Percentiles rank a stretch among this genome's conserved stretches.
phyloP scores from a whole-genome alignment of 2,329 filamentous ascomycete genomes.

The Trichoderma guizhouense region DNA sequence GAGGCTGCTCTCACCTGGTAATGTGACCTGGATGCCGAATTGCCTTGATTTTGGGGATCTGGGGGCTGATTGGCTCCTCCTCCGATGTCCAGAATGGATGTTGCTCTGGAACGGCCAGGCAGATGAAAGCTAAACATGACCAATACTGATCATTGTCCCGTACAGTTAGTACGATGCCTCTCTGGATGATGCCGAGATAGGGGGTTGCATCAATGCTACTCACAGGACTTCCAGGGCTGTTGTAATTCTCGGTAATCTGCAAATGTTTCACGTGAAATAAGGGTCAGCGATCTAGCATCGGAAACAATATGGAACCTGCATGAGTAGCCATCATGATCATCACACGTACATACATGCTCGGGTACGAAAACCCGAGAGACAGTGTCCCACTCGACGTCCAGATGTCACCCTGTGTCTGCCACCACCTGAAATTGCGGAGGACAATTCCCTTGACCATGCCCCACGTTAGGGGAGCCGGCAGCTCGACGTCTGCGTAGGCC shows the following conservation, averaged over 20 bases:
- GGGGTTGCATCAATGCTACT: constrained; percentile 25
- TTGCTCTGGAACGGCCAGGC: constrained; percentile 62
- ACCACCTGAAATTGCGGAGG: constrained; percentile 72
- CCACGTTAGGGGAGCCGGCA: constrained; percentile 70
- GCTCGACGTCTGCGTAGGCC: constrained; percentile 70
- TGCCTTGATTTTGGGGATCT: constrained; percentile 57
- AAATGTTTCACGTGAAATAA: not conserved
- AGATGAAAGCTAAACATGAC: constrained; percentile 75
- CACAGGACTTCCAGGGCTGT: constrained; percentile 66
- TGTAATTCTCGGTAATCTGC: constrained; percentile 77
- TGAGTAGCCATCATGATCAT: not conserved
- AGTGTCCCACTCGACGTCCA: constrained; percentile 73
- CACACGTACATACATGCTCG: constrained; percentile 64
- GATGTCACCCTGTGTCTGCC: constrained; percentile 71
- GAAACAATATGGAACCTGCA: constrained; percentile 14
- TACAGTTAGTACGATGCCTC: not conserved
- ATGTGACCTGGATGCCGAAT: constrained; percentile 71
- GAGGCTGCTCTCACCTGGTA: constrained; percentile 42
- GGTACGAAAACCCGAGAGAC: constrained; percentile 73
- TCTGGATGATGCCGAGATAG: not conserved
- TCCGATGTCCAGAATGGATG: constrained; percentile 73
- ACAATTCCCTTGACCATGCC: constrained; percentile 75
- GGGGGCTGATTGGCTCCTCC: constrained; percentile 58
- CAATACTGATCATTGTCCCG: constrained; percentile 54
- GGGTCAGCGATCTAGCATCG: constrained; percentile 20